Base-by-base conservation (phyloP, 805 yeast species). In the Kuraishia capsulata region DNA sequence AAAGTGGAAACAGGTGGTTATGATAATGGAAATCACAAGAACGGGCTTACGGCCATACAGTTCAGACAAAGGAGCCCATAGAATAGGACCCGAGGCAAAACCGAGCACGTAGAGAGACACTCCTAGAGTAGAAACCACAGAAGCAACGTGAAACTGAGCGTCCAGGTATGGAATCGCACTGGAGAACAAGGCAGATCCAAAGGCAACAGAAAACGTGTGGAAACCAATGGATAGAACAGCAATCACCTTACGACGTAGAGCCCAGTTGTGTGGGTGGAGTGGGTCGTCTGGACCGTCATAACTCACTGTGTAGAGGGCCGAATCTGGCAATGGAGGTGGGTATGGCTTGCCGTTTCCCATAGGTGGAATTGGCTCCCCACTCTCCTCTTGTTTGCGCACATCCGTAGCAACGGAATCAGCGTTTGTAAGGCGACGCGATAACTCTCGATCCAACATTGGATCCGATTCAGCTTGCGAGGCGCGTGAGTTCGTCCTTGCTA, bases 1-100 rank as follows among this genome's bases (percentile, higher is more conserved):
- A 52, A 81, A 82, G 34, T 69, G 67, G 59, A 86, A 84, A 34
- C 72, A 49, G 17, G 71, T 62, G 52, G 73, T 72, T 1, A 81
- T 73, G 31, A 84, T 62, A 3, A 70, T 57, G 4, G 88, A 73
- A 3, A 76, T 44, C 2, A 81, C 45, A 39, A 83, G 50, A 13
- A 84, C 78, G 14, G 70, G 57, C 54, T 73, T 73, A 57, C 95
- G 73, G 39, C 94, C 92, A 47, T 69, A 79, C 28, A 81, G 51
- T 56, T 83, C 95, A n/a, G 90, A 80, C 28, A 83, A 55, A 4
- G 95, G 96, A 20, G 92, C 96, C 87, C 92, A 89, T 28, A 86
- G 51, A 37, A 89, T 66, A 3, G 97, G 97, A 16, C 97, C 96
- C 1, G 86, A 71, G 1, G 96, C 97, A 60, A 88, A 90, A 9